phyloP scores from a whole-genome alignment of 2,329 filamentous ascomycete genomes.

The Cladosporium colombiae region DNA sequence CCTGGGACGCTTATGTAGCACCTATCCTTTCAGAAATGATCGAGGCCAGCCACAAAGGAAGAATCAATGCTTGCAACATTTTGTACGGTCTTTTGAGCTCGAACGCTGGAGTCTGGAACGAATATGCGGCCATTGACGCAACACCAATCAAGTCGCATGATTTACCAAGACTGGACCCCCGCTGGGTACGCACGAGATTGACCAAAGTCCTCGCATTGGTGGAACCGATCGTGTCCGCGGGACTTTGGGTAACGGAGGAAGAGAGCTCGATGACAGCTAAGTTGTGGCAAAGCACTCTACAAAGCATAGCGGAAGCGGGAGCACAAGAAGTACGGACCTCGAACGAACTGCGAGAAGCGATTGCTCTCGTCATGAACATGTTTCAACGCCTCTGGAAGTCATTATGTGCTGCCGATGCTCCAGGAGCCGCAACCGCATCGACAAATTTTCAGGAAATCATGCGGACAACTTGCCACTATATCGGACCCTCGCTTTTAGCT shows the following conservation, averaged over 20 bases:
- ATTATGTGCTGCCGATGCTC: slow-evolving; percentile 29
- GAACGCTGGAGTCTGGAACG: slow-evolving; percentile 66
- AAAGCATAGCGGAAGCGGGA: slow-evolving; percentile 66
- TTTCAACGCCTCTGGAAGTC: slow-evolving; percentile 68
- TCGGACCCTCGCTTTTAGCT: slow-evolving; percentile 28
- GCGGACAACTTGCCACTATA: slow-evolving; percentile 23
- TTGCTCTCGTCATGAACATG: slow-evolving; percentile 70
- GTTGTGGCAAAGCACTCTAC: slow-evolving; percentile 53
- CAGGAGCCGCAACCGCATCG: not conserved
- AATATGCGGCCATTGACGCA: slow-evolving; percentile 64
- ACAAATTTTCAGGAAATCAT: slow-evolving; percentile 11
- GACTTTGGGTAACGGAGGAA: slow-evolving; percentile 42
- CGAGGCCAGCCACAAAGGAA: slow-evolving; percentile 49
- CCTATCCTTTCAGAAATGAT: slow-evolving; percentile 63
- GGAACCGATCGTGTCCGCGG: slow-evolving; percentile 53
- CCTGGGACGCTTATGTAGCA: slow-evolving; percentile 76
- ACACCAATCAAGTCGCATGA: slow-evolving; percentile 64
- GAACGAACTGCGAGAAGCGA: slow-evolving; percentile 75
- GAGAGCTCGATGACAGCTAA: slow-evolving; percentile 29
- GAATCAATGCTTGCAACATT: slow-evolving; percentile 66
- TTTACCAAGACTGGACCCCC: slow-evolving; percentile 78
- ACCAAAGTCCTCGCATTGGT: slow-evolving; percentile 64
- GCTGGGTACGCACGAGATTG: slow-evolving; percentile 80
- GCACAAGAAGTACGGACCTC: slow-evolving; percentile 89
- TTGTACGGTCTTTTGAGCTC: slow-evolving; percentile 69